Base-by-base conservation (phyloP, 2,329 filamentous ascomycete genomes). In the Pleoardoris graminearum region DNA sequence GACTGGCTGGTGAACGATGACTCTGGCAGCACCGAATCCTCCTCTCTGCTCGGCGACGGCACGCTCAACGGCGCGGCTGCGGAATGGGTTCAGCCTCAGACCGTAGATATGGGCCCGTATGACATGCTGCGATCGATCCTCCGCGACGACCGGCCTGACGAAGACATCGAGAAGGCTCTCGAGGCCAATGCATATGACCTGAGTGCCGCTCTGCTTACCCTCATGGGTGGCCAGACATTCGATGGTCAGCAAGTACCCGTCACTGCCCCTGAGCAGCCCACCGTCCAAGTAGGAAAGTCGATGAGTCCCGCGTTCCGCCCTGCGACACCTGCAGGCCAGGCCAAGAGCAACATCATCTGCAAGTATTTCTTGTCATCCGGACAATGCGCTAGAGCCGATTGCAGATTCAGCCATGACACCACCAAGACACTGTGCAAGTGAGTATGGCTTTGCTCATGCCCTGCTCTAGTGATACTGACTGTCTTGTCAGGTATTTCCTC, bases 361-460 rank as follows among this genome's bases (percentile, higher is more conserved):
- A 96, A 96, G 75, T 99, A 97, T 74, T 97, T 91, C 80, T 80
- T 99, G 58, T 93, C 92, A 8, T 95, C 89, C 7, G 94, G 94
- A n/a, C 90, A 94, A 73, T 99, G 94, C 72, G 85, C 97, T 48
- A 86, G 94, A 53, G 93, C 93, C 54, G 94, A 99, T 74, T 99
- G 94, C 73, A 88, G 93, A 52, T 99, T 97, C 75, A 96, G 92
- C 62, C 94, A 99, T 74, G 93, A 99, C 72, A 82, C 96, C 38
- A 96, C 90, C 69, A 95, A 90, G 68, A 94, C 97, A 67, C 83
- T 99, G 57, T 99, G 94, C 92, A 97, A 97, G 90, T 95, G 80
- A 82, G 90, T 88, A 48, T 37, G 33, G 27, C 49, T 45, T 38
- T 44, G 5, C 47, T 35, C 27, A 16, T 50, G 14, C 51, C 19